Base-by-base conservation (phyloP, 305 asterid species). In the Fraxinus albicans region DNA sequence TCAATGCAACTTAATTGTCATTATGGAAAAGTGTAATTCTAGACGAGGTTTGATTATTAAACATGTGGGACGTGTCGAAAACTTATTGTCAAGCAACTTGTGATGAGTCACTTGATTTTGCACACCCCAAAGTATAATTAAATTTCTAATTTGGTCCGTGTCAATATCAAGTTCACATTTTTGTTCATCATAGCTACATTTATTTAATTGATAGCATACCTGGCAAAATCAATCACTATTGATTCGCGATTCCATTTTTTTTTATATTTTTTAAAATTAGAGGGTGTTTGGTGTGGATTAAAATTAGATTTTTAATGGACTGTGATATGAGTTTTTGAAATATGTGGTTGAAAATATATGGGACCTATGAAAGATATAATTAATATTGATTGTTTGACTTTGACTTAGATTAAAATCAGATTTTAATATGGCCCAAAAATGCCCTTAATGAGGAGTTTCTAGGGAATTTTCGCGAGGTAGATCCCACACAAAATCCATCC, bases 41-140 rank as follows among this genome's bases (percentile, higher is more conserved):
- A 47, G 60, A 74, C 53, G 74, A 53, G 40, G 65, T 79, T 36
- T 73, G 8, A 35, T 47, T 76, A 12, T 82, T 34, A 50, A 63
- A 82, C 53, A 40, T 50, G 72, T 77, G 69, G 73, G 13, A 84
- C 80, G 80, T 85, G 89, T 87, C 87, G 60, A 83, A 72, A 58
- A 25, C 78, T 79, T 79, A 29, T 85, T 44, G 77, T 72, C 82
- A 76, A 29, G 31, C 44, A 78, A 55, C 65, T 35, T 77, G 34
- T n/a, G 12, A 33, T 21, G 23, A 34, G 35, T 33, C 4, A 23
- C 67, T 72, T 73, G 72, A 44, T 77, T 80, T 40, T 69, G 42
- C 83, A 74, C 36, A 8, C 72, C 17, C 81, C 63, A 1, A 58
- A 58, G 1, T 58, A n/a, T n/a, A 58, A n/a, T 47, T 67, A 35